Percentiles rank a stretch among this genome's conserved stretches.
Evolutionary conservation across 2,329 filamentous ascomycete genomes (phyloP).

Genomic region (Xylaria sp.): DNA sequence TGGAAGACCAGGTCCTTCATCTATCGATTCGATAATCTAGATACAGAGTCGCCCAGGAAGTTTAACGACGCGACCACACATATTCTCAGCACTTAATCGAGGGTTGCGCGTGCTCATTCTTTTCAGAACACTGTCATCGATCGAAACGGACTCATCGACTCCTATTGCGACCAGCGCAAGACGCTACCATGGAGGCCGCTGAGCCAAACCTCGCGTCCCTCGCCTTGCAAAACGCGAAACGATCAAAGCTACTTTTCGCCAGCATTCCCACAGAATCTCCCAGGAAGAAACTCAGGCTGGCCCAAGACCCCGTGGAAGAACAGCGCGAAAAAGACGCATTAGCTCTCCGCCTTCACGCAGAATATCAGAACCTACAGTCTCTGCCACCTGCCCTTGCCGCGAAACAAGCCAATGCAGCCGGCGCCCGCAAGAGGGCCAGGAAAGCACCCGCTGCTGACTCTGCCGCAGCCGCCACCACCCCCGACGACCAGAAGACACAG

Average conservation of each 20-base stretch:
- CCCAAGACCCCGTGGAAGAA: conserved; percentile 32
- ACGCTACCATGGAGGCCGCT: conserved; percentile 34
- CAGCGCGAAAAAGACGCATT: conserved; percentile 40
- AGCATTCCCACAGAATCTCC: conserved; percentile 31
- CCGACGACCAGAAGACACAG: conserved; percentile 56
- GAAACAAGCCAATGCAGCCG: conserved; percentile 44
- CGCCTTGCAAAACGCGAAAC: conserved; percentile 39
- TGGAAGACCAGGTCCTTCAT: no score
- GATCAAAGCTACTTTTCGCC: conserved; percentile 40
- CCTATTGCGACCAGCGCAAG: conserved; percentile 9
- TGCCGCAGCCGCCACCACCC: conserved; percentile 33
- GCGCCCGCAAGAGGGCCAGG: conserved; percentile 38
- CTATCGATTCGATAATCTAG: no score
- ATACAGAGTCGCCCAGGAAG: no score
- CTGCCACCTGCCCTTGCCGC: conserved; percentile 43
- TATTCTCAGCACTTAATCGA: no score
- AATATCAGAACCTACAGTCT: conserved; percentile 40
- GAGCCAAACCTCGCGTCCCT: conserved; percentile 39
- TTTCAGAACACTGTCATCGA: no score
- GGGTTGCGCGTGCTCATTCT: no score
- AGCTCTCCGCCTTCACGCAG: conserved; percentile 42
- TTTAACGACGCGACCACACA: no score
- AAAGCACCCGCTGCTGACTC: conserved; percentile 35
- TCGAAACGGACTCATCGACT: background rate
- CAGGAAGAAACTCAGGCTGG: conserved; percentile 39